A percentile compares a stretch with the other conserved stretches of the same genome.
phyloP scores from a whole-genome alignment of 2,329 filamentous ascomycete genomes.

The Claviceps sp. region DNA sequence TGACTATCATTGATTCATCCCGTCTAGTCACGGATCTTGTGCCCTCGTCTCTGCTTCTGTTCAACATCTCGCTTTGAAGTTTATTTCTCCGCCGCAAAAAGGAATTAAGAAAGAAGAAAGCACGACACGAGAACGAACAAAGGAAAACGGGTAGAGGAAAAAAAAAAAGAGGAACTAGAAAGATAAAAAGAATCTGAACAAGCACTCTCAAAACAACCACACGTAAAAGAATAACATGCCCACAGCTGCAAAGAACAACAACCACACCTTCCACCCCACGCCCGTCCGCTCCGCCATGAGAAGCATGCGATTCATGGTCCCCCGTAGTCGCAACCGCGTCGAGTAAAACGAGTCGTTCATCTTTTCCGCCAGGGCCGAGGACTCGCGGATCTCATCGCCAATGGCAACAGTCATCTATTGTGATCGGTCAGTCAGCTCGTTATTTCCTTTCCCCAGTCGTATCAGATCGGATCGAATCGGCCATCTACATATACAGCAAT shows the following conservation, averaged over 20 bases:
- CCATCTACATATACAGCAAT: too few relatives aligned
- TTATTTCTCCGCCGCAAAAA: too few relatives aligned
- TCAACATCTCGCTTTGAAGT: not conserved
- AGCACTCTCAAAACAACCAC: slow-evolving; percentile 57
- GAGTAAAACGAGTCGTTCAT: slow-evolving; percentile 93
- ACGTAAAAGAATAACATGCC: slow-evolving; percentile 80
- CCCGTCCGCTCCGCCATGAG: slow-evolving; percentile 89
- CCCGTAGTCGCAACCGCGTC: slow-evolving; percentile 64
- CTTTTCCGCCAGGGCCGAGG: slow-evolving; percentile 74
- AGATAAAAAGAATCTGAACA: not conserved
- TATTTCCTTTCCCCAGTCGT: too few relatives aligned
- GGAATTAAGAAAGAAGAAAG: not conserved
- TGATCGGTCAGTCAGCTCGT: too few relatives aligned
- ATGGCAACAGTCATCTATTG: slow-evolving; percentile 76
- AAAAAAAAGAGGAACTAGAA: not conserved
- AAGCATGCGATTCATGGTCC: slow-evolving; percentile 96
- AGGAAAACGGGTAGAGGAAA: too few relatives aligned
- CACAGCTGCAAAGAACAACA: slow-evolving; percentile 76
- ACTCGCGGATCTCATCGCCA: slow-evolving; percentile 88
- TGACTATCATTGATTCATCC: not conserved
- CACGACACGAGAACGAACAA: not conserved
- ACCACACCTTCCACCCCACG: slow-evolving; percentile 92
- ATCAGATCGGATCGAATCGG: too few relatives aligned
- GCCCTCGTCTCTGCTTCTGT: not conserved
- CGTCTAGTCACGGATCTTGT: not conserved